Conservation (phyloP, 371 early-diverging fungal genomes). For the Mucor racemosus region DNA sequence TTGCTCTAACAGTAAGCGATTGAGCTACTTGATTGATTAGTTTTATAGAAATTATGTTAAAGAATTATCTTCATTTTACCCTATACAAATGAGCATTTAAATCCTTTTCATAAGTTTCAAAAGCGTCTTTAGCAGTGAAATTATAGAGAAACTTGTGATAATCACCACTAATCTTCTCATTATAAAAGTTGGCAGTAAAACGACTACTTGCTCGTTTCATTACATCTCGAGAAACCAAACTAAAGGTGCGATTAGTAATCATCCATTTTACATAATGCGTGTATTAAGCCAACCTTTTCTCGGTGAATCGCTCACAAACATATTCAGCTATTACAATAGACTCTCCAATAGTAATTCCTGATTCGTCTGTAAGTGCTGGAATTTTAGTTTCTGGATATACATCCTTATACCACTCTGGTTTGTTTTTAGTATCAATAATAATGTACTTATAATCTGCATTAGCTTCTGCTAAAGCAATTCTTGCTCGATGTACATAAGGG, state of each 20-base stretch:
- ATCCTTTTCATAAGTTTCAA: slow-evolving; percentile 19
- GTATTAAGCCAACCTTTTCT: slow-evolving; percentile 21
- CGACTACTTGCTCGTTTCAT: slow-evolving; percentile 46
- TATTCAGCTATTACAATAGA: slow-evolving; percentile 36
- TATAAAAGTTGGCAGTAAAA: slow-evolving; percentile 56
- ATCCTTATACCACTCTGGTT: slow-evolving; percentile 48
- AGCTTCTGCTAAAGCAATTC: slow-evolving; percentile 52
- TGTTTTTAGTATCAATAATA: slow-evolving; percentile 55
- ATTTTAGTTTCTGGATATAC: slow-evolving; percentile 13
- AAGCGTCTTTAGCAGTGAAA: slow-evolving; percentile 27
- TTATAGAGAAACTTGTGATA: slow-evolving; percentile 33
- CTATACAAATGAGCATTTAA: slow-evolving; percentile 24
- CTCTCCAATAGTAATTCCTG: slow-evolving; percentile 24
- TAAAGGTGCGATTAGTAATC: not conserved
- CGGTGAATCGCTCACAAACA: slow-evolving; percentile 30
- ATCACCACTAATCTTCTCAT: slow-evolving; percentile 33
- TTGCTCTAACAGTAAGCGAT: not conserved
- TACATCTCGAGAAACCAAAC: slow-evolving; percentile 40
- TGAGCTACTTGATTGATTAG: not conserved
- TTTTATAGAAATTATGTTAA: not conserved
- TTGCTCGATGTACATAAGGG: slow-evolving; percentile 54
- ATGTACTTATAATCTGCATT: slow-evolving; percentile 37
- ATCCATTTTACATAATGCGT: not conserved
- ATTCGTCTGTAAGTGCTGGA: slow-evolving; percentile 11
- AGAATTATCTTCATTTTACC: slow-evolving; percentile 10